A percentile compares a stretch with the other conserved stretches of the same genome.
These are phyloP conservation scores for Aureobasidium sp. DNA, from an alignment of 2,329 filamentous ascomycete genomes.

Conservation along the genomic window DNA sequence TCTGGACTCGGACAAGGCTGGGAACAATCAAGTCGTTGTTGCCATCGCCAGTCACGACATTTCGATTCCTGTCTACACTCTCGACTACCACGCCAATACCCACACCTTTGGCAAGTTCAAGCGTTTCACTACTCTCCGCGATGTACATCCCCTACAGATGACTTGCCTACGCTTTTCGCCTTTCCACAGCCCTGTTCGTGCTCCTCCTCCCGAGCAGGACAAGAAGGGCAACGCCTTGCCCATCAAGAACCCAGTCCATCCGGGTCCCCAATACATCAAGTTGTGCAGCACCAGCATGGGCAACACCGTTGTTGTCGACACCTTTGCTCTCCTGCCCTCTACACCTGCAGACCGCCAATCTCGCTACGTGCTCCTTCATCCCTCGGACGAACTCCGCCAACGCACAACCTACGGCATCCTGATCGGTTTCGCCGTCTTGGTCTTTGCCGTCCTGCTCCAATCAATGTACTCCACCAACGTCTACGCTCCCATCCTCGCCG, in stretches of 20 bases:
- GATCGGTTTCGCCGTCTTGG: constrained; percentile 52
- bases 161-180: constrained; percentile 44
- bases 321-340: constrained; percentile 54
- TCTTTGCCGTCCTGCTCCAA: constrained; percentile 55
- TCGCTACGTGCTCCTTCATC: constrained; percentile 61
- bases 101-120: constrained; percentile 41
- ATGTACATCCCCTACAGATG: constrained; percentile 51
- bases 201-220: constrained; percentile 20
- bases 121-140: constrained; percentile 42
- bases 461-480: constrained; percentile 47
- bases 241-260: constrained; percentile 18
- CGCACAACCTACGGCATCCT: constrained; percentile 48
- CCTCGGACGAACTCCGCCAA: constrained; percentile 43
- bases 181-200: constrained; percentile 33
- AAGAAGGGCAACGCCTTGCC: constrained; percentile 17
- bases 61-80: constrained; percentile 66
- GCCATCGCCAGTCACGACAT: constrained; percentile 73
- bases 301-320: constrained; percentile 71
- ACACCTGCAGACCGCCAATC: constrained; percentile 39
- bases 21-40: constrained; percentile 67
- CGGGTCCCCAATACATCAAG: constrained; percentile 54
- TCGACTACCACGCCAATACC: constrained; percentile 55
- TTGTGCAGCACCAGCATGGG: constrained; percentile 74
- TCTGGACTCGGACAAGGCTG: constrained; percentile 49
- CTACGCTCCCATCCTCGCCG: constrained; percentile 45